These are phyloP conservation scores for Pistacia integerrima DNA, from an alignment of 345 rosid species.

Conservation along the genomic window DNA sequence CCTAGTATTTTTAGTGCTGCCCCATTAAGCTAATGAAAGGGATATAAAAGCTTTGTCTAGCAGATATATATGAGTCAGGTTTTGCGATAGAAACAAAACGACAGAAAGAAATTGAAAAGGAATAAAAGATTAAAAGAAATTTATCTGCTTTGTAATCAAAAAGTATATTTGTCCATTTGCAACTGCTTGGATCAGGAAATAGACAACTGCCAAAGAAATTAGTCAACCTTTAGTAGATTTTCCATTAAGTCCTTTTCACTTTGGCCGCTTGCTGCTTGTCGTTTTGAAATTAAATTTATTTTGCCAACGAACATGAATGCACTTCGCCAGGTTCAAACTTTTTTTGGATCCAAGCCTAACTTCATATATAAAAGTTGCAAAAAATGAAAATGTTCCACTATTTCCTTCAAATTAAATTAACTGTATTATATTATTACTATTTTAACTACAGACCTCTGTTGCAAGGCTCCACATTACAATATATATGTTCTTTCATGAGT, in stretches of 20 bases:
- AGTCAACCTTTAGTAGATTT: constrained; percentile 6
- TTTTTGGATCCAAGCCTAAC: too few species aligned
- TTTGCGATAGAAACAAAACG: constrained; percentile 3
- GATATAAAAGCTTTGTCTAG: not conserved
- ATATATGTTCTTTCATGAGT: too few species aligned
- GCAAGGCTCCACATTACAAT: too few species aligned
- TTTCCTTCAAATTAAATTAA: too few species aligned
- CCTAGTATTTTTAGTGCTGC: not conserved
- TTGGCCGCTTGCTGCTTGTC: too few species aligned
- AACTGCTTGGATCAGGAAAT: not conserved
- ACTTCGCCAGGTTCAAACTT: too few species aligned
- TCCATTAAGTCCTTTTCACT: constrained; percentile 14
- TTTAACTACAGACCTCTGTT: too few species aligned
- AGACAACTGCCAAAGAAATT: constrained; percentile 1
- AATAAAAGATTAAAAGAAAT: not conserved
- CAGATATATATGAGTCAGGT: not conserved
- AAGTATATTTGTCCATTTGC: constrained; percentile 15
- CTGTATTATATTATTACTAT: too few species aligned
- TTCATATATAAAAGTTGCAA: too few species aligned
- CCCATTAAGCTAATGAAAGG: not conserved
- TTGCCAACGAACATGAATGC: not conserved
- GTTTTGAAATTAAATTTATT: too few species aligned
- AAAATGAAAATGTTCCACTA: too few species aligned
- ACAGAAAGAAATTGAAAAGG: not conserved
- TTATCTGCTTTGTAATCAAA: constrained; percentile 7